Evolutionary conservation across 202 grass and related monocot species (phyloP).

Genomic region (Panicum virgatum): DNA sequence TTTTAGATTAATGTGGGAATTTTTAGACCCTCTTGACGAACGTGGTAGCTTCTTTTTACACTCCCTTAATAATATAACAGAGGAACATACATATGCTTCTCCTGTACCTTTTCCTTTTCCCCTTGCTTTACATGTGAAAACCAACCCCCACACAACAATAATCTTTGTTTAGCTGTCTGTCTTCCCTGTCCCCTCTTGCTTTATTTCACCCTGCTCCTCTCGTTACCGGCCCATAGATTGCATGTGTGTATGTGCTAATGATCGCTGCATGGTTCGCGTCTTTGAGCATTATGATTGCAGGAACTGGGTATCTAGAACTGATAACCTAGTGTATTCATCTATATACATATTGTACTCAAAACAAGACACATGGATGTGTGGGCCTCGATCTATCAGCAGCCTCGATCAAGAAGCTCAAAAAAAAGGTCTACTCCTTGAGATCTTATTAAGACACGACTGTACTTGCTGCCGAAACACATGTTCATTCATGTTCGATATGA

Average conservation of each 20-base stretch:
- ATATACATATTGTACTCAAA: background rate
- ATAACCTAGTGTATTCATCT: conserved; percentile 33
- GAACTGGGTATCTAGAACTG: conserved; percentile 34
- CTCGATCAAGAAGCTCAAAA: conserved; percentile 13
- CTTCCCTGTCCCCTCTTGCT: background rate
- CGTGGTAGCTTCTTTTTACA: no score
- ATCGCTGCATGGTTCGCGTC: conserved; percentile 33
- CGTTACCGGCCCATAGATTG: conserved; percentile 36
- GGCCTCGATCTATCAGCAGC: background rate
- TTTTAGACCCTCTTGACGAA: no score
- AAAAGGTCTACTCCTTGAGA: conserved; percentile 3
- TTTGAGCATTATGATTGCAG: conserved; percentile 48
- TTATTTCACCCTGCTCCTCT: background rate
- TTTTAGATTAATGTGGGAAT: no score
- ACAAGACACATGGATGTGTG: background rate
- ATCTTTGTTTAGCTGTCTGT: conserved; percentile 3
- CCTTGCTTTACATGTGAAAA: conserved; percentile 42
- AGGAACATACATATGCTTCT: background rate
- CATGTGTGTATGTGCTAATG: conserved; percentile 23
- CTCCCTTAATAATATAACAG: no score
- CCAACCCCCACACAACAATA: background rate
- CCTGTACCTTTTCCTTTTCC: conserved; percentile 4
- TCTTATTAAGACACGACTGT: conserved; percentile 18
- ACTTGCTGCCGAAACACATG: conserved; percentile 6
- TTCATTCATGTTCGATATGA: background rate